phyloP scores from a whole-genome alignment of 2,329 filamentous ascomycete genomes.

The Aspergillus flavus region DNA sequence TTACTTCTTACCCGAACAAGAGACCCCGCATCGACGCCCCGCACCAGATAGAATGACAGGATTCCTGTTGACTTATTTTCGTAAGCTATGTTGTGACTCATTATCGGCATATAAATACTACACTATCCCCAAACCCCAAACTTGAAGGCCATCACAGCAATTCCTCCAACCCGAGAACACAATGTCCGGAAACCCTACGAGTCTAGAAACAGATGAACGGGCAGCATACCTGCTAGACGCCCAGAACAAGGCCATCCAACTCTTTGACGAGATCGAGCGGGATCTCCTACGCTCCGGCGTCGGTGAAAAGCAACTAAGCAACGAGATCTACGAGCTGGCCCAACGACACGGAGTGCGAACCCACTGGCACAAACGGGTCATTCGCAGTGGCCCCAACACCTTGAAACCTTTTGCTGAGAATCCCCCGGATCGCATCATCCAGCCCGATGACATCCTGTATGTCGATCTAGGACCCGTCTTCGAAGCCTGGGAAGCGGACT shows the following conservation, averaged over 20 bases:
- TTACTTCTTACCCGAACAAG: not conserved
- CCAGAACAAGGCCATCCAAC: conserved; percentile 48
- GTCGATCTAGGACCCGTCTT: conserved; percentile 58
- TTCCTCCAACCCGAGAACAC: not conserved
- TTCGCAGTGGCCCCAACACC: conserved; percentile 55
- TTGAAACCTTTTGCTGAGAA: conserved; percentile 53
- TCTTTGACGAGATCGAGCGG: conserved; percentile 53
- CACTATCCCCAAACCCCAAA: not conserved
- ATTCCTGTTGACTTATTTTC: too few species aligned
- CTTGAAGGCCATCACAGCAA: too few species aligned
- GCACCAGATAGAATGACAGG: not conserved
- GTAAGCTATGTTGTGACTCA: not conserved
- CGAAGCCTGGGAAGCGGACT: conserved; percentile 57
- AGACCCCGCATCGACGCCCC: not conserved
- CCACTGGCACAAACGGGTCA: conserved; percentile 58
- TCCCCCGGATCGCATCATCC: conserved; percentile 52
- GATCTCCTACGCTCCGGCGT: conserved; percentile 52
- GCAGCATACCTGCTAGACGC: conserved; percentile 49
- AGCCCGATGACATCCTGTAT: conserved; percentile 54
- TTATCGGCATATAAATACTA: not conserved
- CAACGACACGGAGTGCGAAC: conserved; percentile 49
- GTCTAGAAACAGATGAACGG: conserved; percentile 25
- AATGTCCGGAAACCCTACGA: not conserved
- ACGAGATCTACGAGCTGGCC: conserved; percentile 50
- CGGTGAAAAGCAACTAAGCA: conserved; percentile 51